These are phyloP conservation scores for Pulveroboletus frians DNA, from an alignment of 768 basidiomycete genomes.

Conservation along the genomic window DNA sequence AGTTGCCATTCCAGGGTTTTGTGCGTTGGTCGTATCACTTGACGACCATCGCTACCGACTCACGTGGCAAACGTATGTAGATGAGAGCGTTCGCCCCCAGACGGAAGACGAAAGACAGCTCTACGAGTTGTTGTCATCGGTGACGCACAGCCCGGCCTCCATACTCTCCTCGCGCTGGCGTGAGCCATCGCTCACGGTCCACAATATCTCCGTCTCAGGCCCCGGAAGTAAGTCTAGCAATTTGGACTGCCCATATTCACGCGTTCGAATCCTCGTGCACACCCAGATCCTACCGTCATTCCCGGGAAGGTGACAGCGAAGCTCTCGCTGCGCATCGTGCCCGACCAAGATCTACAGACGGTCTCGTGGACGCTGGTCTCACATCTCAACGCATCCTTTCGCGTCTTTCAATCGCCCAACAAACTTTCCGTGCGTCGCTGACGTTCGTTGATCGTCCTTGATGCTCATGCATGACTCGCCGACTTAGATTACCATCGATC, in stretches of 20 bases:
- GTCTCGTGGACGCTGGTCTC: constrained; percentile 58
- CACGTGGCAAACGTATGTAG: constrained; percentile 35
- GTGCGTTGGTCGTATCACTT: constrained; percentile 42
- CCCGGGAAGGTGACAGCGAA: constrained; percentile 79
- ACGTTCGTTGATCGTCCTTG: no score
- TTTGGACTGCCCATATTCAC: not conserved
- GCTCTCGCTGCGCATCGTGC: constrained; percentile 89
- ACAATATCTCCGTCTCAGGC: constrained; percentile 78
- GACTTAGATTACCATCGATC: constrained; percentile 66
- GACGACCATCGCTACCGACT: not conserved
- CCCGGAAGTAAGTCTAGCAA: constrained; percentile 54
- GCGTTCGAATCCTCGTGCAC: not conserved
- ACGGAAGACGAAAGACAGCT: constrained; percentile 61
- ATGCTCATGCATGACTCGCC: not conserved
- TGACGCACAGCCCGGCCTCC: constrained; percentile 63
- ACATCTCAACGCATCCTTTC: constrained; percentile 58
- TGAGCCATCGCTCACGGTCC: constrained; percentile 85
- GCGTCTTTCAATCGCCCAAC: constrained; percentile 61
- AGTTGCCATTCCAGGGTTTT: constrained; percentile 77
- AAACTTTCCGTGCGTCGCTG: constrained; percentile 49
- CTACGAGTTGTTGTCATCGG: constrained; percentile 62
- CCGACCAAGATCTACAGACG: constrained; percentile 77
- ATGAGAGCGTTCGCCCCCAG: constrained; percentile 70
- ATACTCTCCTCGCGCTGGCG: constrained; percentile 79
- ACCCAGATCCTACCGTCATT: constrained; percentile 79